Conservation (phyloP, 768 basidiomycete species). For the Tubosaeta sp. region DNA sequence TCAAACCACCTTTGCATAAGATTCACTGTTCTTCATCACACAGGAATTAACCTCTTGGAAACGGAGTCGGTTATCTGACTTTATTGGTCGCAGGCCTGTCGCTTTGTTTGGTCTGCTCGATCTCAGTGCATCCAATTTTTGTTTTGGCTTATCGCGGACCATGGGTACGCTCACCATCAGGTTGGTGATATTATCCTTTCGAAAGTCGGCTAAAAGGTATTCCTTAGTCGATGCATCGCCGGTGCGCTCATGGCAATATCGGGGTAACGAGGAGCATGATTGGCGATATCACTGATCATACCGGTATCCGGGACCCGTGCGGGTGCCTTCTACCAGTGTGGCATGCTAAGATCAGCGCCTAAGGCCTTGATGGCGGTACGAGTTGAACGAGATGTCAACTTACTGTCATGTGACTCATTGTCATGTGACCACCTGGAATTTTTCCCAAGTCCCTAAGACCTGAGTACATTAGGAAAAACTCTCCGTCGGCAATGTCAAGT, state of each 20-base stretch:
- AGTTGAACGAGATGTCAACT: too few species aligned
- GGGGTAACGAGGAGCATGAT: slow-evolving; percentile 69
- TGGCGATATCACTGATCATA: slow-evolving; percentile 51
- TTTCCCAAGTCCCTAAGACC: too few species aligned
- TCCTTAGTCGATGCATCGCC: slow-evolving; percentile 31
- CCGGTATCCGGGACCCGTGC: too few species aligned
- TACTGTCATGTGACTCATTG: too few species aligned
- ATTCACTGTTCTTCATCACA: slow-evolving; percentile 58
- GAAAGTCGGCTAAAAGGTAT: slow-evolving; percentile 1
- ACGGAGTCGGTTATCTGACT: slow-evolving; percentile 62
- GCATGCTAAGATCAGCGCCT: too few species aligned
- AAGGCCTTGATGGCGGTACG: too few species aligned
- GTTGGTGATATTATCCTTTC: slow-evolving; percentile 20
- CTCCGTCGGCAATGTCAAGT: too few species aligned
- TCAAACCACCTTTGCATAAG: slow-evolving; percentile 34
- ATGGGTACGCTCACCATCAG: slow-evolving; percentile 52
- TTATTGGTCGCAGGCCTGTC: slow-evolving; percentile 57
- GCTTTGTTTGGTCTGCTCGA: slow-evolving; percentile 54
- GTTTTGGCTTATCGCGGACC: slow-evolving; percentile 59
- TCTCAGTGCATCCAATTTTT: slow-evolving; percentile 45
- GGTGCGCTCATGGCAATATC: slow-evolving; percentile 37
- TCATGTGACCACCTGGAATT: too few species aligned
- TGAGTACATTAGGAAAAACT: too few species aligned
- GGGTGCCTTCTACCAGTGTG: too few species aligned
- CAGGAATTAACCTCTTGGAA: slow-evolving; percentile 56